Evolutionary conservation across 306 rosid genomes (phyloP), one percentile per base, ranked within the genome.

Genomic region (Cucumis cinereus): DNA sequence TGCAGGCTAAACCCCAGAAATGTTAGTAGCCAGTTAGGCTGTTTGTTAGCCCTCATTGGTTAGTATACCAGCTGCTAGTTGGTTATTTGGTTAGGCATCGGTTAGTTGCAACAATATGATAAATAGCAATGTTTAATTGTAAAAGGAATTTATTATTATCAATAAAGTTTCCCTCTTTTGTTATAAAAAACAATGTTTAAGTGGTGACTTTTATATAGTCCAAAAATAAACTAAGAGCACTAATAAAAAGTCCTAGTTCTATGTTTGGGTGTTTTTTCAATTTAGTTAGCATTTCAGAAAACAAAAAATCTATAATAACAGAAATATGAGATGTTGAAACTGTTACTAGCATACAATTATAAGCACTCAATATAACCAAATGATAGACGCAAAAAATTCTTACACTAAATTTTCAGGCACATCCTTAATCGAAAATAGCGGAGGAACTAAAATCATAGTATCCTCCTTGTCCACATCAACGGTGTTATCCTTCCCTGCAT

Each of bases 391-490:
- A 10, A 23, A 59, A 85, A 13, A 70, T 72, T 77, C 94, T 81
- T 84, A 93, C 98, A 86, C 96, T 83, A 93, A 76, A 86, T 82
- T 85, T 81, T 90, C 96, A 0, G 97, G 98, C 52, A 88, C 58
- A 72, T 93, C 96, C 85, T 93, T 93, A 30, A 84, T 88, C 35
- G 96, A 74, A 80, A 91, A 93, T 74, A 88, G 57, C 24, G 89
- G 90, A 36, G 98, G 98, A 81, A 91, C 76, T 56, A 93, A 61
- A 68, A 91, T 85, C 98, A 93, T 93, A 54, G 85, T 84, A 79
- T 91, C 91, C 77, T 86, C 96, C 75, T 86, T 90, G 81, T 89
- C 96, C 74, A 84, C 81, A 74, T 86, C 90, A 81, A 90, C 78
- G 38, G 83, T 81, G 66, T 86, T 87, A 26, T 80, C 86, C 84